phyloP scores from a whole-genome alignment of 2,329 filamentous ascomycete species.

The Pseudofabraea citricarpa region DNA sequence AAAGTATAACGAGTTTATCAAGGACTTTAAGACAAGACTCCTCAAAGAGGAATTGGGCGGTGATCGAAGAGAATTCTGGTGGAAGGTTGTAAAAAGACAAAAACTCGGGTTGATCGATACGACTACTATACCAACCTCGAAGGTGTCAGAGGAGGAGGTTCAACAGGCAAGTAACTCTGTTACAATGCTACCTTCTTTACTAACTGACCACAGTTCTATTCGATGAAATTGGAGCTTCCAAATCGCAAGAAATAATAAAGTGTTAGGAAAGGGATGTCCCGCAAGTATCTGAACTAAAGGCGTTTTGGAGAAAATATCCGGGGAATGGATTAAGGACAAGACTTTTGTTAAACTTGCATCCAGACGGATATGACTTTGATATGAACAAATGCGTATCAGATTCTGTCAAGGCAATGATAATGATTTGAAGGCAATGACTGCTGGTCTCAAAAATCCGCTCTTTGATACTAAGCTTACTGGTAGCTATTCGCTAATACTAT shows the following conservation, averaged over 20 bases:
- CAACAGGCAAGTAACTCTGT: slow-evolving; percentile 33
- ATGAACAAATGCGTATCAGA: too few species aligned
- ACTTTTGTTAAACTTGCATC: too few species aligned
- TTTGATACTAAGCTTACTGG: too few species aligned
- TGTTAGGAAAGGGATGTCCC: too few species aligned
- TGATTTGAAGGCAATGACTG: too few species aligned
- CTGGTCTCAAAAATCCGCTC: too few species aligned
- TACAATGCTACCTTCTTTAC: neutral
- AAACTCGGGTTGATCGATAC: slow-evolving; percentile 70
- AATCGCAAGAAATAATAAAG: slow-evolving; percentile 5
- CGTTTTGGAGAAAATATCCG: too few species aligned
- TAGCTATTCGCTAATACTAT: too few species aligned
- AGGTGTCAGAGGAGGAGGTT: slow-evolving; percentile 68
- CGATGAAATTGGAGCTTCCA: slow-evolving; percentile 5
- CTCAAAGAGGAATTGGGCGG: slow-evolving; percentile 67
- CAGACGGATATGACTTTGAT: too few species aligned
- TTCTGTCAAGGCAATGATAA: too few species aligned
- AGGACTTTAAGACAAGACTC: slow-evolving; percentile 66
- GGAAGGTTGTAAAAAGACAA: slow-evolving; percentile 54
- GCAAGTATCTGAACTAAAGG: too few species aligned
- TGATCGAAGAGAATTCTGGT: slow-evolving; percentile 80
- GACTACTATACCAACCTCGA: slow-evolving; percentile 55
- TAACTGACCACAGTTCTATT: slow-evolving; percentile 8
- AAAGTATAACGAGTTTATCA: slow-evolving; percentile 72
- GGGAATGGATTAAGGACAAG: too few species aligned